Percentiles rank a stretch among this genome's conserved stretches.
phyloP scores from a whole-genome alignment of 2,329 filamentous ascomycete genomes.

The Xylariaceae sp. region DNA sequence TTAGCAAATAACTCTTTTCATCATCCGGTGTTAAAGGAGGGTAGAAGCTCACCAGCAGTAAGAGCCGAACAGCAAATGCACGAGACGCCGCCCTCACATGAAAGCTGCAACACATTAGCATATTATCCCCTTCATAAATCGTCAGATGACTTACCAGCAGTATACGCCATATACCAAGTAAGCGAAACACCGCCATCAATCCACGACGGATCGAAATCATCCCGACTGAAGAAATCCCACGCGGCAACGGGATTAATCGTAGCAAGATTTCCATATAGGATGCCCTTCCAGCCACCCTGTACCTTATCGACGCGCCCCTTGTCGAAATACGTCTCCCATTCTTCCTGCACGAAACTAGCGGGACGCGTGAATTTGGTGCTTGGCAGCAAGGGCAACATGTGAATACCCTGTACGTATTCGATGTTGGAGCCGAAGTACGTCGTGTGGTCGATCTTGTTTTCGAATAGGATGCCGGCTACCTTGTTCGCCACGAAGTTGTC shows the following conservation, averaged over 20 bases:
- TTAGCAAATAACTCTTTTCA: conserved; percentile 1
- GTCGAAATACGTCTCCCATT: conserved; percentile 77
- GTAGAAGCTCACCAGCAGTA: conserved; percentile 57
- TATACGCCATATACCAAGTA: conserved; percentile 80
- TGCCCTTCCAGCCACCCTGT: conserved; percentile 75
- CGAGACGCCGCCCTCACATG: conserved; percentile 68
- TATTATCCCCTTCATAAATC: no score
- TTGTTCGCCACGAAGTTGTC: conserved; percentile 76
- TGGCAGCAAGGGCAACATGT: conserved; percentile 65
- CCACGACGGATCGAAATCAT: conserved; percentile 60
- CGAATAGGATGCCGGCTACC: conserved; percentile 68
- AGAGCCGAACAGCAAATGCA: conserved; percentile 81
- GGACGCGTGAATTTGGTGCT: conserved; percentile 61
- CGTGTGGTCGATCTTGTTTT: conserved; percentile 91
- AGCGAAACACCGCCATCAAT: conserved; percentile 76
- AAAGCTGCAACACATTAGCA: no score
- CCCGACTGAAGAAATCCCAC: conserved; percentile 68
- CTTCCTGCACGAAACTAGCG: conserved; percentile 66
- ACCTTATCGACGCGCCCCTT: conserved; percentile 60
- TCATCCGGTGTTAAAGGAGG: background rate
- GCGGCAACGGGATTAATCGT: conserved; percentile 65
- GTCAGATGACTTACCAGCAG: conserved; percentile 56
- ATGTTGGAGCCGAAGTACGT: conserved; percentile 77
- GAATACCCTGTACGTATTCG: conserved; percentile 69
- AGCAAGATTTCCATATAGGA: conserved; percentile 77